Evolutionary conservation across 257 asterid species (phyloP).

Genomic region (Thymus quinquecostatus): DNA sequence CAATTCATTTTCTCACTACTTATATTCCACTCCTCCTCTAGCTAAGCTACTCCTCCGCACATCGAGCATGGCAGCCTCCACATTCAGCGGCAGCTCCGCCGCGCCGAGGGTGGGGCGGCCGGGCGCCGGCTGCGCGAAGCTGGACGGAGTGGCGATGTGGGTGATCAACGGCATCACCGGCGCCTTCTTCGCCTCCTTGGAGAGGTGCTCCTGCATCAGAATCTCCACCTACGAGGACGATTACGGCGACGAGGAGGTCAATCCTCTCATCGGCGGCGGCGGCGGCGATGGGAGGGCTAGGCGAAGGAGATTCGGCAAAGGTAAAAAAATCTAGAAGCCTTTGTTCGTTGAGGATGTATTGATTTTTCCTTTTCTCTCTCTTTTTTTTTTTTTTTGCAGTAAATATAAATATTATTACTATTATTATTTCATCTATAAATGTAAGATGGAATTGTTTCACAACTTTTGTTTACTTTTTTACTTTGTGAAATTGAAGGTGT

Average conservation of each 20-base stretch:
- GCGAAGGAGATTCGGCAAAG: constrained; percentile 43
- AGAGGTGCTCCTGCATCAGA: constrained; percentile 82
- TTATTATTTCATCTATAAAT: neutral
- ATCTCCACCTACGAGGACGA: constrained; percentile 64
- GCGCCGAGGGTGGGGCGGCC: constrained; percentile 40
- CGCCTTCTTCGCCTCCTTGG: constrained; percentile 76
- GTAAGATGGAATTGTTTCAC: constrained; percentile 7
- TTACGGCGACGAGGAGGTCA: constrained; percentile 53
- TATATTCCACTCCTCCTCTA: constrained; percentile 1
- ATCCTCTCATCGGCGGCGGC: constrained; percentile 61
- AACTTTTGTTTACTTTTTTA: neutral
- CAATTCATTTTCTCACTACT: neutral
- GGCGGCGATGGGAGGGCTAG: constrained; percentile 43
- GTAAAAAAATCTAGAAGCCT: constrained; percentile 41
- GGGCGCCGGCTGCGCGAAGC: constrained; percentile 45
- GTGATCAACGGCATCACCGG: constrained; percentile 62
- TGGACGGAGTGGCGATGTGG: constrained; percentile 82
- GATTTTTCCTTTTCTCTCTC: no score
- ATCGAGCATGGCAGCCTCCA: constrained; percentile 47
- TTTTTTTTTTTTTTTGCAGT: neutral
- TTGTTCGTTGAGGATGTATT: constrained; percentile 15
- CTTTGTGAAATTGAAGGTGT: constrained; percentile 13
- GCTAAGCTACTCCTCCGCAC: neutral
- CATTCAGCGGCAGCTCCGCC: constrained; percentile 37
- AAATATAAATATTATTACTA: neutral